A percentile compares a stretch with the other conserved stretches of the same genome.
These are phyloP conservation scores for Suillus sp. DNA, from an alignment of 768 basidiomycete genomes.

Conservation along the genomic window DNA sequence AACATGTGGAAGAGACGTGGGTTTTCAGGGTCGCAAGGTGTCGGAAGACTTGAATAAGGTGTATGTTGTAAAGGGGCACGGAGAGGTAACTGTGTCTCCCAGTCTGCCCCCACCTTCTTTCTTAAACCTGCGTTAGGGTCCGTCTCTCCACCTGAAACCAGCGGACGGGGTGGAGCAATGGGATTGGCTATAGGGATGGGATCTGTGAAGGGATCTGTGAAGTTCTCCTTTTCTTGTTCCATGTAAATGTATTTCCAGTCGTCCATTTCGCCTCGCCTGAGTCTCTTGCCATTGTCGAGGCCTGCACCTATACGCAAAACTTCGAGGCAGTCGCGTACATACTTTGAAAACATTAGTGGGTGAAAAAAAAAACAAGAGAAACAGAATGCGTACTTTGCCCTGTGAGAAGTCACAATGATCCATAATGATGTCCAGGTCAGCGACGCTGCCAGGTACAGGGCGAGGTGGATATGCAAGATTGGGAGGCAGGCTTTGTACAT, in stretches of 20 bases:
- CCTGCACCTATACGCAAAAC: constrained; percentile 89
- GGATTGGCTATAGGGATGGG: constrained; percentile 29
- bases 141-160: constrained; percentile 31
- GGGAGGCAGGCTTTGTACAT: constrained; percentile 61
- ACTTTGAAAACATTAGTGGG: constrained; percentile 46
- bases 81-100: constrained; percentile 55
- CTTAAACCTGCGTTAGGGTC: constrained; percentile 58
- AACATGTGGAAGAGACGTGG: constrained; percentile 97
- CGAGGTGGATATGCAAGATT: constrained; percentile 84
- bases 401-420: constrained; percentile 90
- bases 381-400: constrained; percentile 54
- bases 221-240: constrained; percentile 54
- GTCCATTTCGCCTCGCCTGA: constrained; percentile 75
- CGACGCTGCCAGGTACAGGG: constrained; percentile 79
- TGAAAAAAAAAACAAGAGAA: background rate
- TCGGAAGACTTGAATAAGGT: constrained; percentile 56
- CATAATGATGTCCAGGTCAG: constrained; percentile 89
- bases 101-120: constrained; percentile 61
- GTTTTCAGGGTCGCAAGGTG: constrained; percentile 80
- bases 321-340: constrained; percentile 97
- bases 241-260: constrained; percentile 89
- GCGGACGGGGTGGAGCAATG: constrained; percentile 25
- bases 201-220: constrained; percentile 37
- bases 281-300: constrained; percentile 76
- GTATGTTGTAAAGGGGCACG: constrained; percentile 53